These are phyloP conservation scores for Xeromyces bisporus DNA, from an alignment of 495 filamentous ascomycete species.

Conservation along the genomic window DNA sequence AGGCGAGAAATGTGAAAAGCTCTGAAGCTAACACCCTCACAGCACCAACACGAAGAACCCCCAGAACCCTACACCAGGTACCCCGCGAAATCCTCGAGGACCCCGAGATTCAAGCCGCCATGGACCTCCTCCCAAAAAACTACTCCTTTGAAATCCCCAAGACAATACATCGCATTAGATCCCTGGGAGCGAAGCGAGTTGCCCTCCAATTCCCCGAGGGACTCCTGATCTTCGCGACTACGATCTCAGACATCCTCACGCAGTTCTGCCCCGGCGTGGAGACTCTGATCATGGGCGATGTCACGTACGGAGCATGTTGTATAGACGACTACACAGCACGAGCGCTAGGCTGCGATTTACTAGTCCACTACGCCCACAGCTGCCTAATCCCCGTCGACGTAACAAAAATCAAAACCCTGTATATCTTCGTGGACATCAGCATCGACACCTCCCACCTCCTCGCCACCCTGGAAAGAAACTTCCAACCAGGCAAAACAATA, in stretches of 20 bases:
- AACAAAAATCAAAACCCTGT: slow-evolving; percentile 86
- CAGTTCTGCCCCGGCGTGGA: slow-evolving; percentile 83
- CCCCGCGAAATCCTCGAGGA: slow-evolving; percentile 76
- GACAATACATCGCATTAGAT: slow-evolving; percentile 86
- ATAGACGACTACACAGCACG: slow-evolving; percentile 97
- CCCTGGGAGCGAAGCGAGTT: slow-evolving; percentile 55
- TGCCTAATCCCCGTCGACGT: slow-evolving; percentile 93
- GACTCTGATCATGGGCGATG: slow-evolving; percentile 96
- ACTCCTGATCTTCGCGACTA: slow-evolving; percentile 87
- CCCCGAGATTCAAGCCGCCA: slow-evolving; percentile 73
- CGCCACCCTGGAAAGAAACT: slow-evolving; percentile 77
- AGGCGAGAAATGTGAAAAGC: not conserved
- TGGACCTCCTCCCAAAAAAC: slow-evolving; percentile 73
- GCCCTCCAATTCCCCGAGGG: slow-evolving; percentile 95
- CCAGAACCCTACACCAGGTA: slow-evolving; percentile 73
- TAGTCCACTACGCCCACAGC: slow-evolving; percentile 94
- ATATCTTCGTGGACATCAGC: slow-evolving; percentile 95
- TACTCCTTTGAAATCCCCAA: slow-evolving; percentile 98
- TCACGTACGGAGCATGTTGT: slow-evolving; percentile 97
- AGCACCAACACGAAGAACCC: slow-evolving; percentile 45
- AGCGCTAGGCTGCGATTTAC: slow-evolving; percentile 81
- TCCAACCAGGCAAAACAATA: slow-evolving; percentile 64
- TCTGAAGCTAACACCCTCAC: slow-evolving; percentile 39
- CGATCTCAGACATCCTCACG: slow-evolving; percentile 91
- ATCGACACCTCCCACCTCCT: slow-evolving; percentile 82